Conservation (phyloP, 192 early-diverging fungal genomes). For the Helicostylum pulchrum region DNA sequence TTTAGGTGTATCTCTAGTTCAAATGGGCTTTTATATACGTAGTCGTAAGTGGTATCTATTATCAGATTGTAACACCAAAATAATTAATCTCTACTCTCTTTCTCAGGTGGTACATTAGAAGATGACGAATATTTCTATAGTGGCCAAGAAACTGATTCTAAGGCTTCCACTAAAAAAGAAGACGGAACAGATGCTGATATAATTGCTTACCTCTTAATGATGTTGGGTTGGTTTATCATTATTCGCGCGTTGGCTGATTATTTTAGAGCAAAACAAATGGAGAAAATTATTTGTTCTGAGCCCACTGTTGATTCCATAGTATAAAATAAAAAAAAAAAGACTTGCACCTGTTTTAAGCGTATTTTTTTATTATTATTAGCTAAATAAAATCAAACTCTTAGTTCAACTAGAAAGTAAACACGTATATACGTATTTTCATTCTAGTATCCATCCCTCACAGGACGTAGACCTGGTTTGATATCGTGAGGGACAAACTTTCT, state of each 20-base stretch:
- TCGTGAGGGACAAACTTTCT: too few relatives aligned
- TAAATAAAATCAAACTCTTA: too few relatives aligned
- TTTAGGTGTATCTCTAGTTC: constrained; percentile 78
- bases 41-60: constrained; percentile 36
- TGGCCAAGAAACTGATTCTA: constrained; percentile 17
- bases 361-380: too few relatives aligned
- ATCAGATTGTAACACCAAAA: not conserved
- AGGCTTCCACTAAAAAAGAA: not conserved
- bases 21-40: constrained; percentile 72
- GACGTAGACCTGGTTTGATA: too few relatives aligned
- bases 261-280: constrained; percentile 64
- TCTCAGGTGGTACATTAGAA: constrained; percentile 22
- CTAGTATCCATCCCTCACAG: too few relatives aligned
- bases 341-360: too few relatives aligned
- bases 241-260: constrained; percentile 71
- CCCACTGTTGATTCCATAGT: constrained; percentile 30
- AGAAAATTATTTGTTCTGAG: constrained; percentile 55
- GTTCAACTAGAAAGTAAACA: too few relatives aligned
- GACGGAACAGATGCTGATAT: constrained; percentile 32
- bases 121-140: constrained; percentile 38
- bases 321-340: too few relatives aligned
- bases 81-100: constrained; percentile 2
- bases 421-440: too few relatives aligned
- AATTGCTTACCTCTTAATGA: constrained; percentile 71
- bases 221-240: constrained; percentile 72